Conservation (phyloP, 2,329 filamentous ascomycete genomes). For the Hypoxylon sp. region DNA sequence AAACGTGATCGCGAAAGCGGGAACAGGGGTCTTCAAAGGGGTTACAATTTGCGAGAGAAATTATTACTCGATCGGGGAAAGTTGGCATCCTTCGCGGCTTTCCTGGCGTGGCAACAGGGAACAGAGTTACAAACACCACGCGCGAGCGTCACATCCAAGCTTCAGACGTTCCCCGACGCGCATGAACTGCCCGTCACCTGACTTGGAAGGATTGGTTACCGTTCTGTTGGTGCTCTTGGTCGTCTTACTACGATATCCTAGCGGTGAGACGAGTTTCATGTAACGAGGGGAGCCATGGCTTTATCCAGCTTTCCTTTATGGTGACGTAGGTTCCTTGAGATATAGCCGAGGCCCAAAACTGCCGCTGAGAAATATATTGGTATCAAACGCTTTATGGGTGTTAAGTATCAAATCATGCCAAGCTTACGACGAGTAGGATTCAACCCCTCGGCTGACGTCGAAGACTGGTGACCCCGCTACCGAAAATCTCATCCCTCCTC, state of each 20-base stretch:
- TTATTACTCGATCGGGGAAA: conserved; percentile 40
- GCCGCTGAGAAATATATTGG: conserved; percentile 5
- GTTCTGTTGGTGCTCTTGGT: conserved; percentile 13
- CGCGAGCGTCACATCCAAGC: conserved; percentile 29
- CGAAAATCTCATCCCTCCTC: conserved; percentile 69
- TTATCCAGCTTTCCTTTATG: not conserved
- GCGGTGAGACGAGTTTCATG: conserved; percentile 15
- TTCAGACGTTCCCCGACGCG: conserved; percentile 17
- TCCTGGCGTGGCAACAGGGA: conserved; percentile 20
- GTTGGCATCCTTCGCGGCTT: conserved; percentile 15
- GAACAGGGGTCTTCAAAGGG: conserved; percentile 8
- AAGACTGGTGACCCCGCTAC: conserved; percentile 61
- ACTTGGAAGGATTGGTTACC: conserved; percentile 27
- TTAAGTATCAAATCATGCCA: not conserved
- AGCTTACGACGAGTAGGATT: conserved; percentile 8
- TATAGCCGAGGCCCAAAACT: not conserved
- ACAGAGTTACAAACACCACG: conserved; percentile 18
- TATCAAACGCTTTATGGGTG: conserved; percentile 4
- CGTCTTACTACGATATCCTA: conserved; percentile 9
- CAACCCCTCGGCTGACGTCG: conserved; percentile 8
- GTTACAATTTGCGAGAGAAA: conserved; percentile 19
- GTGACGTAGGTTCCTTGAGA: not conserved
- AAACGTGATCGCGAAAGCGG: conserved; percentile 19
- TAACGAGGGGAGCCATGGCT: not conserved
- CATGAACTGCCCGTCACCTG: conserved; percentile 42